Conservation (phyloP, 306 rosid species). For the Cicer pinnatifidum region DNA sequence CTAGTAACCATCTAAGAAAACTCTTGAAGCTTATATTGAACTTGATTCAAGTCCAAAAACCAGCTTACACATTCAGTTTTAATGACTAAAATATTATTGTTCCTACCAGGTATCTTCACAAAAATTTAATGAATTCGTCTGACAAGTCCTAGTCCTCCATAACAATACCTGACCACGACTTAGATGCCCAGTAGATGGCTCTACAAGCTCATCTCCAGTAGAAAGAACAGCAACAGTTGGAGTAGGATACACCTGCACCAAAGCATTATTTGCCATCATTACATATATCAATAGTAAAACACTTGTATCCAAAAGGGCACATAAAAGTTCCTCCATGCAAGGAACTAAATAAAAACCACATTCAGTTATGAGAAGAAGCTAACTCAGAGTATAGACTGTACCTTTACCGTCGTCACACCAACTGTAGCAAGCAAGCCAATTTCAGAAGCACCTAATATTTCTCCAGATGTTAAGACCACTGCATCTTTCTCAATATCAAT, state of each 20-base stretch:
- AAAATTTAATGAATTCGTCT: neutral
- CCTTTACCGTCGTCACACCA: constrained; percentile 82
- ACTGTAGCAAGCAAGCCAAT: constrained; percentile 91
- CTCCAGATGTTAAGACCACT: constrained; percentile 74
- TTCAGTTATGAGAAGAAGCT: constrained; percentile 25
- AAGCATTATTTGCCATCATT: constrained; percentile 39
- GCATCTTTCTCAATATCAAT: constrained; percentile 75
- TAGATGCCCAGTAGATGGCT: constrained; percentile 63
- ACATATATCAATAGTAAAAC: neutral
- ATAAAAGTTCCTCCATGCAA: constrained; percentile 1
- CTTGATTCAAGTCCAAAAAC: constrained; percentile 24
- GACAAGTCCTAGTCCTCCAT: constrained; percentile 20
- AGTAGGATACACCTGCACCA: constrained; percentile 70
- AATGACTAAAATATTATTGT: constrained; percentile 14
- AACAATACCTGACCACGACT: constrained; percentile 80
- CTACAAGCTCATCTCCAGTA: constrained; percentile 93
- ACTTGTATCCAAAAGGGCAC: neutral
- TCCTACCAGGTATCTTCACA: neutral
- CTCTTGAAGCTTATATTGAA: neutral
- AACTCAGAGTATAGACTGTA: constrained; percentile 42
- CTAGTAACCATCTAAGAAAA: constrained; percentile 16
- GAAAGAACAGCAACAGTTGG: constrained; percentile 85
- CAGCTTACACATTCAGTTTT: constrained; percentile 28
- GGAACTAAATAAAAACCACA: constrained; percentile 22
- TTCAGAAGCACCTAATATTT: constrained; percentile 82